Evolutionary conservation across 768 basidiomycete genomes (phyloP), one percentile per base, ranked within the genome.

Genomic region (Phanerodontia chrysosporium): DNA sequence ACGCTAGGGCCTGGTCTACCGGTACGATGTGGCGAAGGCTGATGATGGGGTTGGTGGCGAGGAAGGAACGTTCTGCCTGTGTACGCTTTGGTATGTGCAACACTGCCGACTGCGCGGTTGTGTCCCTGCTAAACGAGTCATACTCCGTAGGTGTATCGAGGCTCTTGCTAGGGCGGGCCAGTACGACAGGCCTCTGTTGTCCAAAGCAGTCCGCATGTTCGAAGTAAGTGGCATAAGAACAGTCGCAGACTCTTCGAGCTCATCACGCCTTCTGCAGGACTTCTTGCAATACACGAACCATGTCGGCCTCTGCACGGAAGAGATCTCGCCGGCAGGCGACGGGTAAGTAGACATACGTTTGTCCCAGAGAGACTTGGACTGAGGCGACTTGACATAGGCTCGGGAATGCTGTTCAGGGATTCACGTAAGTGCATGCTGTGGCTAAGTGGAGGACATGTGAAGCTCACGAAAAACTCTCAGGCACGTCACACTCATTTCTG

Each of bases 21-120:
- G 95, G 8, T 98, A 98, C 71, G 93, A 98, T 68, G 87, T 90
- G 13, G 74, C 71, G 25, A 90, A 90, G 70, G 86, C 91, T 0
- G 87, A 90, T 58, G 96, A 98, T 65, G 96, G 96, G 7, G 93
- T 98, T 13, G 95, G 96, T 1, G 95, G 95, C 1, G 92, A 96
- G 63, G 95, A 97, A 73, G 95, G 95, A 1, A 95, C 91, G 0
- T 97, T 98, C 74, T 92, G 92, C 60, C 76, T 98, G 49, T 95
- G 92, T 67, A 92, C 90, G 0, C 71, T 92, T 7, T 92, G 89
- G 90, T 89, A 53, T 6, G 56, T 49, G 21, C 16, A 12, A 46
- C 52, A 16, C 53, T 16, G 22, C 3, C 4, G 1, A 6, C 13
- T 24, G 28, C 28, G 3, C 30, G 28, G 27, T 42, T 58, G 16